Base-by-base conservation (phyloP, 1,284 basidiomycete genomes). In the Phaffia rhodozyma region DNA sequence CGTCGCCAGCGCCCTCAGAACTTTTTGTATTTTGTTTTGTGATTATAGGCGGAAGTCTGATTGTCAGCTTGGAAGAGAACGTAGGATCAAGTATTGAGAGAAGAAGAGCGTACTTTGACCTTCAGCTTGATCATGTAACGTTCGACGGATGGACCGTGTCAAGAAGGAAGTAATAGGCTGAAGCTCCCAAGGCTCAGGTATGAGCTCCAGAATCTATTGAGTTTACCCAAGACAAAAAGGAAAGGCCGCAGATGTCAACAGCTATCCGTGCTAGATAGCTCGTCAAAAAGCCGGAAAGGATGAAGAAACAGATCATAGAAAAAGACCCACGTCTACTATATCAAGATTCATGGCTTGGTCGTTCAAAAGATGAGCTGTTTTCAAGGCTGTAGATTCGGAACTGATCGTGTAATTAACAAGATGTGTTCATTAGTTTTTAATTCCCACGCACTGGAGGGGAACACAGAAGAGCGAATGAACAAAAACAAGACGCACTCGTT, bases 281-380 rank as follows among this genome's bases (percentile, higher is more conserved):
- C 16, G 25, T 32, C 59, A 11, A 47, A 49, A 27, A 51, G 13
- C 16, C 13, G 20, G 38, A 13, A 6, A 7, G 21, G 16, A 32
- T 18, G 29, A 13, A 18, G 23, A 16, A 48, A 20, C 20, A 7
- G n/a, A 52, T 3, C 43, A 2, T 7, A 38, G 18, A 29, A 50
- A 61, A 55, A 29, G 23, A 75, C 83, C 70, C 70, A 91, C 89
- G 72, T 90, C 86, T 21, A 84, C 69, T 1, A 84, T 80, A 70
- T 92, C 87, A 43, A 93, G 78, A 70, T 85, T 86, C 67, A 84
- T 79, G 2, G 85, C 86, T 72, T 91, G 90, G 0, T 89, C 83
- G 71, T 86, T 85, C 25, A 94, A 76, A 29, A 93, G 75, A 47
- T 79, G 79, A 3, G 86, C 81, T 0, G 86, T 83, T 27, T 82